Base-by-base conservation (phyloP, 2,329 filamentous ascomycete genomes). In the Monosporascus sp. region DNA sequence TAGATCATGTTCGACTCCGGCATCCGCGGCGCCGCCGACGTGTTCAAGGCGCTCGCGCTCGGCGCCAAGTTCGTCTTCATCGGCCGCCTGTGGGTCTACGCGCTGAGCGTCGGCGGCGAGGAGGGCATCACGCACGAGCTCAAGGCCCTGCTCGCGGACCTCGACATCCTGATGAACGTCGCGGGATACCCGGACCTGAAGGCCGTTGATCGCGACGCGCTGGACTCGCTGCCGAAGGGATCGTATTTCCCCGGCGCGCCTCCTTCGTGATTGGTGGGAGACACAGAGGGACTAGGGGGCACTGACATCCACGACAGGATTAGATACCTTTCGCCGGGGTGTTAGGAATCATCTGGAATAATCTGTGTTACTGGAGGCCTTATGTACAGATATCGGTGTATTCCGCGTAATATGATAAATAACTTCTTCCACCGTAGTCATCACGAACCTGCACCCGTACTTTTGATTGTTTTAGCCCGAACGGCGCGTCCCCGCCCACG, bases 11-110 rank as follows among this genome's bases (percentile, higher is more conserved):
- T 77, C 64, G 82, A 86, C 66, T 82, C 77, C 1, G 82, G 83
- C 3, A 69, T 86, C 1, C 72, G 81, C 1, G 75, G 77, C 5
- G 80, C 78, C 2, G 74, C 77, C 16, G 82, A 85, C 60, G 74
- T 85, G 11, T 76, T 81, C 63, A 86, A 86, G 62, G 82, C 82
- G 1, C 69, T 86, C 16, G 81, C 81, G 1, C 67, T 86, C 7
- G 82, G 83, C 2, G 83, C 82, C 0, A 80, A 80, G 58, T 84
- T 84, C 57, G 81, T 85, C 19, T 85, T 84, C 56, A 72, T 86
- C 1, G 82, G 82, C 0, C 66, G 82, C 6, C 68, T 84, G 3
- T 85, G 79, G 80, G 73, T 86, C 31, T 86, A 78, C 74, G 82
- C 78, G 0, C 63, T 86, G 9, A 75, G 75, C 41, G 82, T 84